phyloP scores from a whole-genome alignment of 2,329 filamentous ascomycete genomes.

The Blastomyces percursus region DNA sequence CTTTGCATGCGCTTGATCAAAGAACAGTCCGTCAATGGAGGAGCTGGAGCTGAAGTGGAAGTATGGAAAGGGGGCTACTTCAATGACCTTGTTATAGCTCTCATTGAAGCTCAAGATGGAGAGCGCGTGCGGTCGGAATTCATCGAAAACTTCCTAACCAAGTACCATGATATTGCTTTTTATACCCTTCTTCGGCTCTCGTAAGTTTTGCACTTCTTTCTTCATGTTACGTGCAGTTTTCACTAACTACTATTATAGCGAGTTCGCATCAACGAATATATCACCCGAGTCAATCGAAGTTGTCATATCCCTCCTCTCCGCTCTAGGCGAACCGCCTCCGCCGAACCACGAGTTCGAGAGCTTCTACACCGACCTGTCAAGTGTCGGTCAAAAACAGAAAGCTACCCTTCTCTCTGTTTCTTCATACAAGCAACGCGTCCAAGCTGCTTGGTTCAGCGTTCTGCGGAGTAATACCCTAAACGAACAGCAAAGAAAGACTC shows the following conservation, averaged over 20 bases:
- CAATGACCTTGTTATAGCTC: constrained; percentile 48
- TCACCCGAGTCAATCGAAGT: constrained; percentile 24
- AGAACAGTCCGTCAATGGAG: constrained; percentile 54
- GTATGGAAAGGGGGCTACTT: constrained; percentile 61
- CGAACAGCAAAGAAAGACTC: constrained; percentile 64
- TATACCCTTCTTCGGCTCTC: constrained; percentile 66
- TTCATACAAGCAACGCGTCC: constrained; percentile 66
- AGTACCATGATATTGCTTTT: constrained; percentile 75
- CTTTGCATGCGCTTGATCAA: constrained; percentile 76
- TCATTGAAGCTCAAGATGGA: constrained; percentile 49
- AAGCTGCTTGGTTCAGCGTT: constrained; percentile 76
- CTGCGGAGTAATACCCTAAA: constrained; percentile 53
- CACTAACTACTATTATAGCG: constrained; percentile 20
- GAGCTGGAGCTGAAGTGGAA: constrained; percentile 49
- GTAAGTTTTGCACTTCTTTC: constrained; percentile 38
- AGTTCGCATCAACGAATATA: constrained; percentile 24
- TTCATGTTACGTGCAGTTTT: not conserved
- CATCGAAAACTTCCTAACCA: constrained; percentile 62
- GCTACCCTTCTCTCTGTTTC: constrained; percentile 54
- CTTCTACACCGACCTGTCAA: constrained; percentile 40
- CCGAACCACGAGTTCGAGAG: constrained; percentile 27
- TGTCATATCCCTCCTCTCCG: constrained; percentile 29
- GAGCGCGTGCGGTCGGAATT: constrained; percentile 60
- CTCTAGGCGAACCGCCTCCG: constrained; percentile 56
- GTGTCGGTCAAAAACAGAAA: constrained; percentile 45